A percentile compares a stretch with the other conserved stretches of the same genome.
Evolutionary conservation across 106 monocot genomes (phyloP).

Genomic region (Gastrodia elata): DNA sequence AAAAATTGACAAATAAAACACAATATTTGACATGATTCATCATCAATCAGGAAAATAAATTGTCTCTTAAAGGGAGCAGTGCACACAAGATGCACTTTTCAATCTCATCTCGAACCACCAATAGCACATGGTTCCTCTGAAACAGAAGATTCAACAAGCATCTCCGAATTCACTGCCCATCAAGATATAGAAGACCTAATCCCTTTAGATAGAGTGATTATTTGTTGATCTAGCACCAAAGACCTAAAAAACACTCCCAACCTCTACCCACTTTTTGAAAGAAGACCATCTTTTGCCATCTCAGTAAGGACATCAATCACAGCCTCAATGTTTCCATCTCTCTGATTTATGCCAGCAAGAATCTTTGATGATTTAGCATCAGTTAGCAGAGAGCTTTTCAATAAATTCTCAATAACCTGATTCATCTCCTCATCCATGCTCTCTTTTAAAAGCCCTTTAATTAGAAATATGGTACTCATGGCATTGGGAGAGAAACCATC

Average conservation of each 20-base stretch:
- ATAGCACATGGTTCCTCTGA: not conserved
- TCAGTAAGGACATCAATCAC: conserved; percentile 48
- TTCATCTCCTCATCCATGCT: conserved; percentile 46
- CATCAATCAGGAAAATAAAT: not conserved
- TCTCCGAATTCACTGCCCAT: not conserved
- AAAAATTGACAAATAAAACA: not conserved
- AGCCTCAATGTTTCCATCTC: conserved; percentile 66
- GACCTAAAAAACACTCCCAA: not conserved
- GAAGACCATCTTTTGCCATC: conserved; percentile 67
- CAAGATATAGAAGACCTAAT: not conserved
- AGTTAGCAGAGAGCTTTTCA: conserved; percentile 32
- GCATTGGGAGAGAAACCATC: conserved; percentile 52
- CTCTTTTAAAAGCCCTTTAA: conserved; percentile 50
- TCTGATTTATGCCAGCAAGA: conserved; percentile 55
- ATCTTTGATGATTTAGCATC: conserved; percentile 61
- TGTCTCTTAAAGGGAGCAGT: not conserved
- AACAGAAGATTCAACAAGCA: not conserved
- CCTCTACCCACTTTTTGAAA: conserved; percentile 33
- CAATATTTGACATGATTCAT: not conserved
- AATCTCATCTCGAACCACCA: not conserved
- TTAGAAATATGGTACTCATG: conserved; percentile 45
- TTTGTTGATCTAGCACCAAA: not conserved
- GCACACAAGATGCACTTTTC: not conserved
- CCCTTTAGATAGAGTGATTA: not conserved
- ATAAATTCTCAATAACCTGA: conserved; percentile 42